Conservation (phyloP, 2,329 filamentous ascomycete genomes). For the Diaporthe sp. region DNA sequence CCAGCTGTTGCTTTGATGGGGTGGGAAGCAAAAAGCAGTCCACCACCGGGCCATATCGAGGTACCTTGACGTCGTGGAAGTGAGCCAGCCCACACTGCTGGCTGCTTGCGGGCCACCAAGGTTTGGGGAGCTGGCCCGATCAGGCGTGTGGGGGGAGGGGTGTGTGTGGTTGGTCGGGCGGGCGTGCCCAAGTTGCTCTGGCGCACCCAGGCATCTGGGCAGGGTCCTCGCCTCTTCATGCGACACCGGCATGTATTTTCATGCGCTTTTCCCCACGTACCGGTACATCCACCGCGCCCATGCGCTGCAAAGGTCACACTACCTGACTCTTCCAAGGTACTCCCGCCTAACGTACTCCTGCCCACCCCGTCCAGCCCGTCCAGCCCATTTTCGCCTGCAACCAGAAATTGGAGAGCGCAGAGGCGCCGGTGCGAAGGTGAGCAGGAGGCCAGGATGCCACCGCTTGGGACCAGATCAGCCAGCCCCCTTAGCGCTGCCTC, state of each 20-base stretch:
- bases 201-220: constrained; percentile 23
- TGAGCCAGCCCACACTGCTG: constrained; percentile 20
- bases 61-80: not conserved
- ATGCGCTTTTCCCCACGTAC: constrained; percentile 45
- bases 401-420: constrained; percentile 25
- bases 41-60: not conserved
- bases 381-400: constrained; percentile 29
- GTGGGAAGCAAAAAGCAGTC: constrained; percentile 21
- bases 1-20: constrained; percentile 26
- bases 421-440: constrained; percentile 35
- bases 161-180: constrained; percentile 18
- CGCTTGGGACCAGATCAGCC: constrained; percentile 35
- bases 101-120: constrained; percentile 22
- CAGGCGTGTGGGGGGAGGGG: constrained; percentile 21
- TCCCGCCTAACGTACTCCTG: constrained; percentile 22
- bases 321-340: constrained; percentile 21
- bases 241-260: constrained; percentile 46
- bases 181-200: constrained; percentile 4
- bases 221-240: constrained; percentile 39
- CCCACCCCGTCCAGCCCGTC: constrained; percentile 28
- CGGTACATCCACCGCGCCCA: constrained; percentile 46
- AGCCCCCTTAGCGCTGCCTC: constrained; percentile 39
- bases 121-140: constrained; percentile 26
- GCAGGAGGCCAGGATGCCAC: constrained; percentile 39
- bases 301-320: constrained; percentile 41